These are phyloP conservation scores for Cairneyella variabilis DNA, from an alignment of 495 filamentous ascomycete species.

Conservation along the genomic window DNA sequence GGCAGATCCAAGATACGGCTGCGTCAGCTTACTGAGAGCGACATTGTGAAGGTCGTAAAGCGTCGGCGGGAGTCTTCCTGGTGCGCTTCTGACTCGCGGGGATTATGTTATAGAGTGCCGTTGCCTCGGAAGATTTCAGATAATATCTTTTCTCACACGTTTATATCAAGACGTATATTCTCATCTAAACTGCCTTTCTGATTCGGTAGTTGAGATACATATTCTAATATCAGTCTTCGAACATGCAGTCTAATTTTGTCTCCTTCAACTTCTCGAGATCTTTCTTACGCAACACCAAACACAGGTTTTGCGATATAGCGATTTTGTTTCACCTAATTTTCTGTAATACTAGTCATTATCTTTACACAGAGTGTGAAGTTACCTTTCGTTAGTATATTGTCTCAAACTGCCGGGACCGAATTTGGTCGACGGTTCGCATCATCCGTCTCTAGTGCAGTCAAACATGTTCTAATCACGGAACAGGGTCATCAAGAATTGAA, in stretches of 20 bases:
- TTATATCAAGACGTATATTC: too few species aligned
- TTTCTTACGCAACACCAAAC: conserved; percentile 12
- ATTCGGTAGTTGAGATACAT: conserved; percentile 3
- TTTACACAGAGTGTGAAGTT: conserved; percentile 5
- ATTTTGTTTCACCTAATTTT: conserved; percentile 13
- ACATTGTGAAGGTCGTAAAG: too few species aligned
- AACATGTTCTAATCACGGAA: too few species aligned
- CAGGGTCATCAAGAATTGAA: too few species aligned
- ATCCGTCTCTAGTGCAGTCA: neutral
- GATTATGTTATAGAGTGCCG: too few species aligned
- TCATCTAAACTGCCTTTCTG: neutral
- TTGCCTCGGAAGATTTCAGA: too few species aligned
- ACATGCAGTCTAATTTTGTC: conserved; percentile 6
- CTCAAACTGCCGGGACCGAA: conserved; percentile 7
- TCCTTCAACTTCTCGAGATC: conserved; percentile 8
- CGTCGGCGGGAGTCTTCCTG: too few species aligned
- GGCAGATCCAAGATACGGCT: too few species aligned
- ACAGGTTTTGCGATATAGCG: conserved; percentile 12
- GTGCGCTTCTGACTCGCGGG: too few species aligned
- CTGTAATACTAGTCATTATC: conserved; percentile 17
- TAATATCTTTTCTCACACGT: too few species aligned
- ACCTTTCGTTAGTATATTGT: conserved; percentile 7
- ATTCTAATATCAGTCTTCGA: conserved; percentile 11
- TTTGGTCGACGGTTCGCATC: neutral
- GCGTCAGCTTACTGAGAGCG: too few species aligned